Evolutionary conservation across 2,329 filamentous ascomycete genomes (phyloP).

Genomic region (Amesomyces nigricolor): DNA sequence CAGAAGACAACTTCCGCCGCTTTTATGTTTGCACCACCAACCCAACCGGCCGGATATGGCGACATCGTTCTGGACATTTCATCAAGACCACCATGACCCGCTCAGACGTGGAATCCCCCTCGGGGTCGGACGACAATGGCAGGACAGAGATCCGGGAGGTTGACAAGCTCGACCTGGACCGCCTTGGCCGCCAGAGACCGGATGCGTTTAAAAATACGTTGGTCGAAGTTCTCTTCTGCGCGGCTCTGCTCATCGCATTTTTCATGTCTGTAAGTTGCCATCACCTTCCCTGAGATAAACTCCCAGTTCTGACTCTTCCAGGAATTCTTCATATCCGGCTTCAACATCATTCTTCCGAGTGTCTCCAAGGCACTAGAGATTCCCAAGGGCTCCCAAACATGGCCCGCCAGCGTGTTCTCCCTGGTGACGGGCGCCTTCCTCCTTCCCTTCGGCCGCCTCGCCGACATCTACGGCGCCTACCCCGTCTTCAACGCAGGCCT

Average conservation of each 20-base stretch:
- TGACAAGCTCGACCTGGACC: slow-evolving; percentile 42
- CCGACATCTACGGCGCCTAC: slow-evolving; percentile 59
- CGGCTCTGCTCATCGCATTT: slow-evolving; percentile 57
- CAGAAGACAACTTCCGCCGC: too few species aligned
- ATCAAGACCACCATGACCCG: neutral
- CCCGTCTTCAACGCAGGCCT: slow-evolving; percentile 55
- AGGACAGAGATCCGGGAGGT: neutral
- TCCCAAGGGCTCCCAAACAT: slow-evolving; percentile 53
- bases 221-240: slow-evolving; percentile 58
- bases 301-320: slow-evolving; percentile 24
- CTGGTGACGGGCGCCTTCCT: slow-evolving; percentile 51
- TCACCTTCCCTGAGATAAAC: neutral
- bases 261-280: slow-evolving; percentile 47
- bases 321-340: slow-evolving; percentile 75
- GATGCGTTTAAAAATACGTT: slow-evolving; percentile 46
- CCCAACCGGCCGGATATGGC: neutral
- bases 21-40: neutral
- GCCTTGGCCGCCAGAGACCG: slow-evolving; percentile 58
- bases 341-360: slow-evolving; percentile 65
- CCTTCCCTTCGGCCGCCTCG: slow-evolving; percentile 56
- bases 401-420: slow-evolving; percentile 59
- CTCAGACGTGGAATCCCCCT: slow-evolving; percentile 1
- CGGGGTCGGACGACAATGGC: slow-evolving; percentile 1
- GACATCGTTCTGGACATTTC: neutral
- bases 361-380: slow-evolving; percentile 59